phyloP scores from a whole-genome alignment of 1,139 yeast genomes.

The Kodamaea sp. region DNA sequence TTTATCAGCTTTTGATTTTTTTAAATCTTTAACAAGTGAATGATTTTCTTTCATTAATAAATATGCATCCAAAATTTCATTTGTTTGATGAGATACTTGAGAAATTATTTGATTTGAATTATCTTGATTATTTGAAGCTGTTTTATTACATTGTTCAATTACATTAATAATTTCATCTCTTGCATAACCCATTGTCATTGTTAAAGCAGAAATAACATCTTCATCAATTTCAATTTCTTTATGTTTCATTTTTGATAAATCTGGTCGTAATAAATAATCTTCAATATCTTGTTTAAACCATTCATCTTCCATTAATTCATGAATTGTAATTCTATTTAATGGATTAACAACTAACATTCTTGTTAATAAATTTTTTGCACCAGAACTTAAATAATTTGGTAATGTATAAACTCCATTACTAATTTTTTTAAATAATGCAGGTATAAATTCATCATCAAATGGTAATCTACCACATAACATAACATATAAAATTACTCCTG shows the following conservation, averaged over 20 bases:
- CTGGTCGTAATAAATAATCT: conserved; percentile 76
- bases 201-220: conserved; percentile 72
- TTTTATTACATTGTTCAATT: conserved; percentile 45
- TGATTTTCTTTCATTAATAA: conserved; percentile 83
- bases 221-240: conserved; percentile 61
- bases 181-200: conserved; percentile 90
- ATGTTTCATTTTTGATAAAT: conserved; percentile 41
- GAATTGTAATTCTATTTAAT: conserved; percentile 88
- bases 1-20: conserved; percentile 49
- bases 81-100: conserved; percentile 34
- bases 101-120: conserved; percentile 4
- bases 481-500: conserved; percentile 94
- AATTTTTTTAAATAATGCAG: conserved; percentile 91
- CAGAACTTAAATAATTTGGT: conserved; percentile 83
- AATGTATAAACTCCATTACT: conserved; percentile 92
- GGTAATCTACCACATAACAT: conserved; percentile 97
- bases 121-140: conserved; percentile 18
- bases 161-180: conserved; percentile 82
- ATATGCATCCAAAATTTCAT: conserved; percentile 91
- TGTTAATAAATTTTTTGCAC: conserved; percentile 82
- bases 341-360: conserved; percentile 97
- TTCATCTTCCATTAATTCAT: conserved; percentile 90
- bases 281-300: conserved; percentile 90
- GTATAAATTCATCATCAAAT: conserved; percentile 96
- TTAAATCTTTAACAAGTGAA: conserved; percentile 61